Percentiles rank a stretch among this genome's conserved stretches.
phyloP scores from a whole-genome alignment of 805 yeast genomes.

The Starmerella stigmatis region DNA sequence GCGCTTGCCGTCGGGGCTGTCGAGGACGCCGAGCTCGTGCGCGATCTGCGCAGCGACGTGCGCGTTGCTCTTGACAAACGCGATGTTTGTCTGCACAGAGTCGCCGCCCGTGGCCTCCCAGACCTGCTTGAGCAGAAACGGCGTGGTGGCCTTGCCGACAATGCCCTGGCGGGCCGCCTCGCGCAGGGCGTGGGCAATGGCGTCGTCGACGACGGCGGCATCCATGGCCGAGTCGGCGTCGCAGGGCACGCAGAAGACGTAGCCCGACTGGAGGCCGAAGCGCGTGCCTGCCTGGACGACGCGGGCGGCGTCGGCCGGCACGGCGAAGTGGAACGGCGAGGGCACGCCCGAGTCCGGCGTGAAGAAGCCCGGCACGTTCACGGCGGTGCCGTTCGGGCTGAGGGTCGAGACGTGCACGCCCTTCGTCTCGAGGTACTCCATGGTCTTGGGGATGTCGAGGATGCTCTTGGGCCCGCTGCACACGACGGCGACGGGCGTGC shows the following conservation, averaged over 20 bases:
- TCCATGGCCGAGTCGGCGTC: slow-evolving; percentile 54
- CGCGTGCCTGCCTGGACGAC: slow-evolving; percentile 39
- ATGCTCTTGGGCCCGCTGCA: slow-evolving; percentile 88
- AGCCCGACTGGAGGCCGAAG: slow-evolving; percentile 55
- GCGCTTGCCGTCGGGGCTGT: slow-evolving; percentile 4
- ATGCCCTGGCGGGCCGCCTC: slow-evolving; percentile 48
- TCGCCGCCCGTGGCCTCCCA: slow-evolving; percentile 59
- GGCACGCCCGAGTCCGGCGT: slow-evolving; percentile 60
- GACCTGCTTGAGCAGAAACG: slow-evolving; percentile 57
- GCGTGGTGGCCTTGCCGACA: slow-evolving; percentile 67
- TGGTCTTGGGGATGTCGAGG: slow-evolving; percentile 64
- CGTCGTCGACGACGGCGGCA: slow-evolving; percentile 39
- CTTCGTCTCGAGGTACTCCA: slow-evolving; percentile 82
- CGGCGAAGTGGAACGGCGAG: slow-evolving; percentile 57
- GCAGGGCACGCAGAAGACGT: slow-evolving; percentile 73
- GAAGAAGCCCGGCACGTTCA: slow-evolving; percentile 66
- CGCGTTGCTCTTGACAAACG: slow-evolving; percentile 71
- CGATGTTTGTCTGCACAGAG: slow-evolving; percentile 59
- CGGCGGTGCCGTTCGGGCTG: slow-evolving; percentile 40
- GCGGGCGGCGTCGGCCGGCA: slow-evolving; percentile 50
- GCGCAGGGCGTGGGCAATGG: slow-evolving; percentile 48
- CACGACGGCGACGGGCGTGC: slow-evolving; percentile 79
- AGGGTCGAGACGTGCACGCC: slow-evolving; percentile 76
- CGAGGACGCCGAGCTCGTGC: slow-evolving; percentile 33
- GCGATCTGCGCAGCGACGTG: slow-evolving; percentile 59